A percentile compares a stretch with the other conserved stretches of the same genome.
These are phyloP conservation scores for Escovopsis weberi DNA, from an alignment of 2,329 filamentous ascomycete genomes.

Conservation along the genomic window DNA sequence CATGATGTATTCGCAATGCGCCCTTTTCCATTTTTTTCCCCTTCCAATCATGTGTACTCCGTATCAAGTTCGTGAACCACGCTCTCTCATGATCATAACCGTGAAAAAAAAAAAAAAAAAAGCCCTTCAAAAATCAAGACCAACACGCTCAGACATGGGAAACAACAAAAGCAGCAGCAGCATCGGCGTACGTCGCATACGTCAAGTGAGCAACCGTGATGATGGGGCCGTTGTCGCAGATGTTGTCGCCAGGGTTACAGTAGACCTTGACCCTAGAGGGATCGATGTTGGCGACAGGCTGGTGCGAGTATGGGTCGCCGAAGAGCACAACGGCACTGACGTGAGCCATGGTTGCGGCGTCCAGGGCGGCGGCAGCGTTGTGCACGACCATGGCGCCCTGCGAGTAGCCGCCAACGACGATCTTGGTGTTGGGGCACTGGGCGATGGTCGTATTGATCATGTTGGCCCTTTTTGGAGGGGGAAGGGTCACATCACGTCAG, in stretches of 20 bases:
- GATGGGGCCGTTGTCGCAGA: slow-evolving; percentile 16
- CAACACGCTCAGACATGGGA: not conserved
- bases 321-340: slow-evolving; percentile 18
- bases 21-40: too few species aligned
- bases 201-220: slow-evolving; percentile 14
- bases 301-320: slow-evolving; percentile 14
- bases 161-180: slow-evolving; percentile 11
- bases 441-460: slow-evolving; percentile 15
- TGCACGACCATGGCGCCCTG: slow-evolving; percentile 15
- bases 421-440: slow-evolving; percentile 11
- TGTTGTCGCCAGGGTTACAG: slow-evolving; percentile 15
- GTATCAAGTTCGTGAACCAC: too few species aligned
- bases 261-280: slow-evolving; percentile 9
- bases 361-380: slow-evolving; percentile 12
- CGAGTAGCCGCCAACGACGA: slow-evolving; percentile 16
- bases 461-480: slow-evolving; percentile 16
- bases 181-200: slow-evolving; percentile 12
- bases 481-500: not conserved
- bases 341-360: slow-evolving; percentile 10
- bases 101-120: not conserved
- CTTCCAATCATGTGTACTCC: too few species aligned
- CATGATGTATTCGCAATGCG: too few species aligned
- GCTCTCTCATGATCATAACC: too few species aligned
- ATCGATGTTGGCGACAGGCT: slow-evolving; percentile 11
- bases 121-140: not conserved